Evolutionary conservation across 805 yeast species (phyloP).

Genomic region (Saturnispora sekii): DNA sequence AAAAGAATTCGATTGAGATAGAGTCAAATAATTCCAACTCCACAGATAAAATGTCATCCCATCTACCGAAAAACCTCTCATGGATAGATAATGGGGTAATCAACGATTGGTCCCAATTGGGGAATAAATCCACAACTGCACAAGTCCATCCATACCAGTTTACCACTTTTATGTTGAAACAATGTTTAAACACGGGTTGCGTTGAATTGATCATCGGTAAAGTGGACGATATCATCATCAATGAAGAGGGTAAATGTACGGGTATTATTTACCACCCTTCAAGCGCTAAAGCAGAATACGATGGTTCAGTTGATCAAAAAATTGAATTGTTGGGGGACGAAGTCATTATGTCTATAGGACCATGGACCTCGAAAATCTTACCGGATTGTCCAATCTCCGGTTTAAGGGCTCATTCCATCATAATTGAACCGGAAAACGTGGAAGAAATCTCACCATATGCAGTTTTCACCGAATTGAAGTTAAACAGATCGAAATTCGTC

Average conservation of each 20-base stretch:
- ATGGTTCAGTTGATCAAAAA: conserved; percentile 24
- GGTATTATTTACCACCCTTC: conserved; percentile 56
- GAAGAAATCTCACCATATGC: conserved; percentile 82
- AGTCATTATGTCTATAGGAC: conserved; percentile 84
- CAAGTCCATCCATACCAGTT: conserved; percentile 95
- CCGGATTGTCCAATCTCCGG: conserved; percentile 95
- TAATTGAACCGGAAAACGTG: conserved; percentile 69
- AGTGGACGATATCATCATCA: conserved; percentile 56
- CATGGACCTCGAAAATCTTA: conserved; percentile 88
- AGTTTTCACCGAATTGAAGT: conserved; percentile 79
- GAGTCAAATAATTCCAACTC: conserved; percentile 16
- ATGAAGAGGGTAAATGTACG: conserved; percentile 56
- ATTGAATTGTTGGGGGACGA: conserved; percentile 57
- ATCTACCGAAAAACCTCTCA: conserved; percentile 54
- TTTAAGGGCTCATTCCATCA: conserved; percentile 88
- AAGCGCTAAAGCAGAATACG: conserved; percentile 27
- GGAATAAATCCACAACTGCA: conserved; percentile 83
- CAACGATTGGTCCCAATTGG: conserved; percentile 66
- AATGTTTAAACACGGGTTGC: conserved; percentile 73
- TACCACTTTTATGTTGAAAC: conserved; percentile 71
- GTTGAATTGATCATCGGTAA: conserved; percentile 83
- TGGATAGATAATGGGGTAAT: conserved; percentile 68
- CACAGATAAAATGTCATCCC: conserved; percentile 11
- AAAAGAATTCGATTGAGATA: conserved; percentile 28
- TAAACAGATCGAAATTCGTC: conserved; percentile 58